A percentile compares a stretch with the other conserved stretches of the same genome.
These are phyloP conservation scores for Colletotrichum sansevieriae DNA, from an alignment of 2,329 filamentous ascomycete species.

Conservation along the genomic window DNA sequence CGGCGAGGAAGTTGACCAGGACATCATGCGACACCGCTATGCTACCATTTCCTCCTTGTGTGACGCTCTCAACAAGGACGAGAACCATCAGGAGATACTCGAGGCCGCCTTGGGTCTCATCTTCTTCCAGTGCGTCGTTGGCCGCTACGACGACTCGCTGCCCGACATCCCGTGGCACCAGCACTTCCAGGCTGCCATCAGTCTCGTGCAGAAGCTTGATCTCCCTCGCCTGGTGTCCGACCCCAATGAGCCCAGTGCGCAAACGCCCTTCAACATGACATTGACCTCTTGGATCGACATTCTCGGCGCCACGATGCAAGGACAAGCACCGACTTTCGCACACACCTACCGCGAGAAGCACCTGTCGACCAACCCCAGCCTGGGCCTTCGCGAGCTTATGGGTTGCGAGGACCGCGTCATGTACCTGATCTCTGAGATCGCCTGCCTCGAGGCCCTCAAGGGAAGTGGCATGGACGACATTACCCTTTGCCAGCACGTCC, in stretches of 20 bases:
- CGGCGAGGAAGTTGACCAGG: conserved; percentile 83
- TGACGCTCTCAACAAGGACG: conserved; percentile 82
- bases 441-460: conserved; percentile 93
- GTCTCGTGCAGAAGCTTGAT: conserved; percentile 86
- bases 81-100: conserved; percentile 87
- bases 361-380: conserved; percentile 73
- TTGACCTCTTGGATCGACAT: conserved; percentile 97
- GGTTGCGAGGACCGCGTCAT: conserved; percentile 97
- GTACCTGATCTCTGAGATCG: conserved; percentile 98
- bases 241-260: conserved; percentile 68
- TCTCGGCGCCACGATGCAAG: conserved; percentile 91
- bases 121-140: conserved; percentile 94
- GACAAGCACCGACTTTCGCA: conserved; percentile 86
- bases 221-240: conserved; percentile 77
- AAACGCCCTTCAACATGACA: conserved; percentile 94
- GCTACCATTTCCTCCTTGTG: conserved; percentile 89
- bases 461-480: conserved; percentile 86
- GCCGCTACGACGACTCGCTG: conserved; percentile 84
- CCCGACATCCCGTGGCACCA: conserved; percentile 97
- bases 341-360: conserved; percentile 98
- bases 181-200: conserved; percentile 93
- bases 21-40: conserved; percentile 93
- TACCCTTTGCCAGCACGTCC: conserved; percentile 88
- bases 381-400: conserved; percentile 92
- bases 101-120: conserved; percentile 96